Percentiles rank a stretch among this genome's conserved stretches.
These are phyloP conservation scores for Plantago ovata DNA, from an alignment of 257 asterid genomes.

Conservation along the genomic window DNA sequence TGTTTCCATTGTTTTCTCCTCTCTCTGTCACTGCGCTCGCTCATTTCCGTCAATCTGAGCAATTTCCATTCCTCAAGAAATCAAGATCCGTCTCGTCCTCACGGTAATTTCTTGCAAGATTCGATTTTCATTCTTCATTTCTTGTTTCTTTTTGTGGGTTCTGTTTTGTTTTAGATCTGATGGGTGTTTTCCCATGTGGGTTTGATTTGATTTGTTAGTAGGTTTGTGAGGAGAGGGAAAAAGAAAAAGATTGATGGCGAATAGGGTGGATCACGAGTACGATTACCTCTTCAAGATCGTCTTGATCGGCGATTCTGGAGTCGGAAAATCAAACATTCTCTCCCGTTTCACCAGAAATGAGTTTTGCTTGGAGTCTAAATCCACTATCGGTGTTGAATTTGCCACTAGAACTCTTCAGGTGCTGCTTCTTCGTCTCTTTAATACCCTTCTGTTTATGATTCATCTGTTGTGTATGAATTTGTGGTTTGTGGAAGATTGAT, in stretches of 20 bases:
- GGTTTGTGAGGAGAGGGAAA: neutral
- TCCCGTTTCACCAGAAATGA: constrained; percentile 17
- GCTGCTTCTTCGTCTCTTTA: no score
- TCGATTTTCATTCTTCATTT: neutral
- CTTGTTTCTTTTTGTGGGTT: neutral
- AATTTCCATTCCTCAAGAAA: neutral
- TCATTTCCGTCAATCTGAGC: neutral
- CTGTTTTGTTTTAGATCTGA: constrained; percentile 4
- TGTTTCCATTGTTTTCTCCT: neutral
- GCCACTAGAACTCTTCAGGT: constrained; percentile 17
- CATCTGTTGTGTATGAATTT: neutral
- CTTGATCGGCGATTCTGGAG: constrained; percentile 14
- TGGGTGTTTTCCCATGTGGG: neutral
- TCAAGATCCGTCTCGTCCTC: neutral
- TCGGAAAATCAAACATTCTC: constrained; percentile 14
- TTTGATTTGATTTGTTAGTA: neutral
- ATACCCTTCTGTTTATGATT: neutral
- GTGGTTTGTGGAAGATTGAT: neutral
- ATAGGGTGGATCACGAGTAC: constrained; percentile 11
- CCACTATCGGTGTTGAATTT: constrained; percentile 15
- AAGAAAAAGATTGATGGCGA: neutral
- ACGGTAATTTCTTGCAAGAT: neutral
- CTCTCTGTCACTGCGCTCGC: neutral
- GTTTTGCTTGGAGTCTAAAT: constrained; percentile 17
- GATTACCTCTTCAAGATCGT: constrained; percentile 10